These are phyloP conservation scores for Malus domestica DNA, from an alignment of 306 rosid genomes.

Conservation along the genomic window DNA sequence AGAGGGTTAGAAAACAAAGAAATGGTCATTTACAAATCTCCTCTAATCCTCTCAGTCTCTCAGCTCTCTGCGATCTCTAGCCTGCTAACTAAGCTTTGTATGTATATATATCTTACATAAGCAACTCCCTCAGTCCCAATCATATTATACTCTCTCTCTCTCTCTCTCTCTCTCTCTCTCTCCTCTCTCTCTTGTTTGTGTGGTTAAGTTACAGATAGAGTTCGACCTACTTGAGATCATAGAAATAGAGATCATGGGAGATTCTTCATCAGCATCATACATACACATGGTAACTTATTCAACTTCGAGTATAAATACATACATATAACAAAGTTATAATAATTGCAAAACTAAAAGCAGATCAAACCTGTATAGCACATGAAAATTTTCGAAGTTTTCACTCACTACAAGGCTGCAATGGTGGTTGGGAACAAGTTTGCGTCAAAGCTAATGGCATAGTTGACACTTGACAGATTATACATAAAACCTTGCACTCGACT, in stretches of 20 bases:
- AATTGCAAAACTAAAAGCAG: no score
- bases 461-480: neutral
- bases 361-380: neutral
- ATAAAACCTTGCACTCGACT: neutral
- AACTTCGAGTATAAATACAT: neutral
- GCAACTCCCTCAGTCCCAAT: neutral
- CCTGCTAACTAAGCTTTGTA: neutral
- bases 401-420: no score
- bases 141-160: neutral
- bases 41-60: slow-evolving; percentile 39
- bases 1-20: slow-evolving; percentile 37
- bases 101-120: neutral
- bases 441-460: neutral
- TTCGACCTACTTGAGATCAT: neutral
- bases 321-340: no score
- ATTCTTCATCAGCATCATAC: slow-evolving; percentile 78
- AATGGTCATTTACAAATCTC: slow-evolving; percentile 74
- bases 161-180: neutral
- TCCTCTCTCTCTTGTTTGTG: neutral
- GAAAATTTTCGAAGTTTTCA: no score
- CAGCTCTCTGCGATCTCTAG: neutral
- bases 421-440: neutral
- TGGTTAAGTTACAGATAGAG: neutral
- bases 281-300: slow-evolving; percentile 66
- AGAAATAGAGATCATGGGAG: slow-evolving; percentile 48